Evolutionary conservation across 768 basidiomycete genomes (phyloP).

Genomic region (Trametes gibbosa): DNA sequence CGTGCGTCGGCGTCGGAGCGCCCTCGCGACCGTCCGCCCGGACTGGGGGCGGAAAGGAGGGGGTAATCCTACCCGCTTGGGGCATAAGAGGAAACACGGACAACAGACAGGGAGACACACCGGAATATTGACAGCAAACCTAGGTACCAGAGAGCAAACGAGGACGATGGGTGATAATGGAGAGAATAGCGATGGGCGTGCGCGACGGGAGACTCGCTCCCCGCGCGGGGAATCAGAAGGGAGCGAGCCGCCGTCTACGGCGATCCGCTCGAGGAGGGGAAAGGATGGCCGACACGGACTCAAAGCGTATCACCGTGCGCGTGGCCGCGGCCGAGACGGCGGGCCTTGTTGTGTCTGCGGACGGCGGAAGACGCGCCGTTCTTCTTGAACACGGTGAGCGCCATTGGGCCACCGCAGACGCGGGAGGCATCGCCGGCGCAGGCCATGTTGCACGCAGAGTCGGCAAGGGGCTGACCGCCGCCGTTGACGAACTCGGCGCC

Average conservation of each 20-base stretch:
- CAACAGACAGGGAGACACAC: neutral
- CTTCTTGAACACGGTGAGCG: constrained; percentile 18
- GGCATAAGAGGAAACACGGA: neutral
- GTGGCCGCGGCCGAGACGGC: constrained; percentile 19
- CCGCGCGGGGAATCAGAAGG: neutral
- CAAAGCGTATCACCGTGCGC: constrained; percentile 8
- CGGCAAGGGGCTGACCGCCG: constrained; percentile 13
- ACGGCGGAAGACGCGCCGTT: neutral
- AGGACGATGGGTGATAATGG: neutral
- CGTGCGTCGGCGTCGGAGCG: constrained; percentile 1
- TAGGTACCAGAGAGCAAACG: neutral
- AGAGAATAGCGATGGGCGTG: neutral
- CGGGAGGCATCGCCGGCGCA: constrained; percentile 10
- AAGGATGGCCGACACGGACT: neutral
- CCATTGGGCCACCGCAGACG: constrained; percentile 16
- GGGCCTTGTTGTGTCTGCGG: constrained; percentile 14
- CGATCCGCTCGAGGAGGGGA: neutral
- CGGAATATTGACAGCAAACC: neutral
- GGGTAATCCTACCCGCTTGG: constrained; percentile 10
- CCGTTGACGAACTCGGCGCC: constrained; percentile 14
- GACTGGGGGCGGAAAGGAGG: constrained; percentile 1
- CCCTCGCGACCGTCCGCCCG: constrained; percentile 6
- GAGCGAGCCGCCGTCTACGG: constrained; percentile 16
- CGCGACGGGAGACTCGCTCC: constrained; percentile 19
- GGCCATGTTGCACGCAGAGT: constrained; percentile 14